Conservation (phyloP, 129 eudicot genomes). For the Flaveria robusta region DNA sequence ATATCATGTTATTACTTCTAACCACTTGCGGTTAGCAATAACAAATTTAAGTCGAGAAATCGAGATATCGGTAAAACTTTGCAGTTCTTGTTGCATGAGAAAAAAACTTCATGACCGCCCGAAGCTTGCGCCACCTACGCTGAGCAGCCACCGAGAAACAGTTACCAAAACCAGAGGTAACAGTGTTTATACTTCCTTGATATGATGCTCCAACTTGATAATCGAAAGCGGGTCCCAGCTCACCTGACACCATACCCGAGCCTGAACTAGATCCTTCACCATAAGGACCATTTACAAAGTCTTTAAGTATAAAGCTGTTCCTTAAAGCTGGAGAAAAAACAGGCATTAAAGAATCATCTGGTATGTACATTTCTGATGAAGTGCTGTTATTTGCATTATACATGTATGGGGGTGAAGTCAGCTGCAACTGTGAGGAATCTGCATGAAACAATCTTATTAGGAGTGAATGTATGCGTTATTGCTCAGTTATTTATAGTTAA, state of each 20-base stretch:
- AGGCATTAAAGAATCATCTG: slow-evolving; percentile 21
- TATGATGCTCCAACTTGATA: slow-evolving; percentile 24
- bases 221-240: slow-evolving; percentile 25
- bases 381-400: slow-evolving; percentile 10
- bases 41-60: slow-evolving; percentile 14
- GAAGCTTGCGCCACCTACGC: slow-evolving; percentile 47
- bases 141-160: slow-evolving; percentile 31
- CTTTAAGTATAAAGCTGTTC: slow-evolving; percentile 28
- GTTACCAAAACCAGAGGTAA: slow-evolving; percentile 26
- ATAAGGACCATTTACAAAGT: slow-evolving; percentile 27
- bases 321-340: slow-evolving; percentile 31
- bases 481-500: no score
- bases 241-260: slow-evolving; percentile 22
- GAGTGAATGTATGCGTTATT: no score
- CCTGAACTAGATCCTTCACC: slow-evolving; percentile 40
- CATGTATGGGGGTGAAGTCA: slow-evolving; percentile 22
- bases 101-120: slow-evolving; percentile 41
- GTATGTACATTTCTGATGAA: slow-evolving; percentile 19
- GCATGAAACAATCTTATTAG: slow-evolving; percentile 23
- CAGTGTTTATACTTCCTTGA: slow-evolving; percentile 22
- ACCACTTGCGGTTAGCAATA: background rate
- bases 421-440: slow-evolving; percentile 35
- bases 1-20: background rate
- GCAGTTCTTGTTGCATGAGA: slow-evolving; percentile 33
- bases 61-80: slow-evolving; percentile 26